These are phyloP conservation scores for Naganishia randhawae DNA, from an alignment of 768 basidiomycete genomes.

Conservation along the genomic window DNA sequence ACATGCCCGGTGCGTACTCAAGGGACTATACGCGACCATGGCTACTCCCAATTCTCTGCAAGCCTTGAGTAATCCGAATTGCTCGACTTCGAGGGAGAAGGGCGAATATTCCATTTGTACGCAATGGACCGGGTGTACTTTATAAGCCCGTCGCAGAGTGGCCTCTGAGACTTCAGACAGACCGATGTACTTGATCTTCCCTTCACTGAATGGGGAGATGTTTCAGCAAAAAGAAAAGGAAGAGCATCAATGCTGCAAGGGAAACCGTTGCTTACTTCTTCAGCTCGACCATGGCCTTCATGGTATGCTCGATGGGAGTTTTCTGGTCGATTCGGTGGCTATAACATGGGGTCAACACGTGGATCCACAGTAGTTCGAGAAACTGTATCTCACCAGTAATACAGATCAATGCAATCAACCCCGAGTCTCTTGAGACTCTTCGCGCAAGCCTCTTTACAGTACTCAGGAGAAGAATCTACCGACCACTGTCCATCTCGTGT, in stretches of 20 bases:
- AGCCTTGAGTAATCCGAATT: conserved; percentile 52
- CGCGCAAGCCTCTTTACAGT: conserved; percentile 26
- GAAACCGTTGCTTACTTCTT: conserved; percentile 21
- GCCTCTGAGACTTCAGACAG: conserved; percentile 57
- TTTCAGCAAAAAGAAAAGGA: too few species aligned
- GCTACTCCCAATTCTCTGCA: conserved; percentile 57
- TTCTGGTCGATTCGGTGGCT: conserved; percentile 42
- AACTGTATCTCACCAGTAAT: conserved; percentile 17
- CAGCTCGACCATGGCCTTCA: conserved; percentile 34
- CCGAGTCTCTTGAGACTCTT: conserved; percentile 32
- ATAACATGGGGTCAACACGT: conserved; percentile 15
- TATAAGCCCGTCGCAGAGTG: conserved; percentile 57
- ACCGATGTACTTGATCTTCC: conserved; percentile 58
- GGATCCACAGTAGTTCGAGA: not conserved
- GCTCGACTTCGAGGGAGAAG: conserved; percentile 29
- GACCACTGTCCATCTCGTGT: not conserved
- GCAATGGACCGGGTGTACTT: conserved; percentile 34
- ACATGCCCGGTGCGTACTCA: conserved; percentile 36
- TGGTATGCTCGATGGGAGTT: conserved; percentile 37
- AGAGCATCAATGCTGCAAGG: not conserved
- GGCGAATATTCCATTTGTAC: conserved; percentile 33
- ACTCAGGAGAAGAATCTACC: conserved; percentile 31
- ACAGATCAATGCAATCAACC: conserved; percentile 34
- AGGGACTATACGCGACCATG: conserved; percentile 58
- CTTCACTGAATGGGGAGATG: conserved; percentile 41